Percentiles rank a stretch among this genome's conserved stretches.
These are phyloP conservation scores for Monilinia laxa DNA, from an alignment of 2,329 filamentous ascomycete species.

Conservation along the genomic window DNA sequence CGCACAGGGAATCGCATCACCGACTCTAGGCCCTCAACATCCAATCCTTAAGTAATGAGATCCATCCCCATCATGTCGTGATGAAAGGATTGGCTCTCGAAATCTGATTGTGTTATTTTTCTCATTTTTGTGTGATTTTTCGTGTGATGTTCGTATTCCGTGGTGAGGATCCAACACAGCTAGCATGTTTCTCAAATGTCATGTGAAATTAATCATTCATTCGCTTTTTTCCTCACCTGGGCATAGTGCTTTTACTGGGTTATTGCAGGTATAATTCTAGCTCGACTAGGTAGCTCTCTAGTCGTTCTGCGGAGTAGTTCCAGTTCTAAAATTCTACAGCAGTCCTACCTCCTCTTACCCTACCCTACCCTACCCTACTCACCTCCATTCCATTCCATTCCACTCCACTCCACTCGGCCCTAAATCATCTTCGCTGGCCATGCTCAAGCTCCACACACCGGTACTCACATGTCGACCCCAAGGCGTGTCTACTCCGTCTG, in stretches of 20 bases:
- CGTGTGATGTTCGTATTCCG: no score
- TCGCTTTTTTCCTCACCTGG: not conserved
- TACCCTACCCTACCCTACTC: not conserved
- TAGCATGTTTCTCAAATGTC: not conserved
- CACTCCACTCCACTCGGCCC: not conserved
- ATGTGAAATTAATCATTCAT: not conserved
- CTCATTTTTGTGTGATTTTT: not conserved
- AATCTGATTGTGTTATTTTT: not conserved
- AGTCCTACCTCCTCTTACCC: no score
- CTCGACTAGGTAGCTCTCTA: no score
- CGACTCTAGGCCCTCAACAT: not conserved
- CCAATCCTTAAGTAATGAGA: not conserved
- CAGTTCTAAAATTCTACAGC: no score
- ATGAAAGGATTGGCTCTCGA: conserved; percentile 11
- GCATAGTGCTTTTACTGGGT: not conserved
- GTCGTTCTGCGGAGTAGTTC: no score
- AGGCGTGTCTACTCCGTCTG: not conserved
- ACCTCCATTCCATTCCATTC: not conserved
- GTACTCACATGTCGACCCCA: not conserved
- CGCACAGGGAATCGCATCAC: no score
- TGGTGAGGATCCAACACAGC: no score
- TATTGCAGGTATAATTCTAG: not conserved
- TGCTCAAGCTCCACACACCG: not conserved
- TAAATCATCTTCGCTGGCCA: not conserved
- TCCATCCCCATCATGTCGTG: conserved; percentile 2